phyloP scores from a whole-genome alignment of 768 basidiomycete genomes.

The Boletellus sp. region DNA sequence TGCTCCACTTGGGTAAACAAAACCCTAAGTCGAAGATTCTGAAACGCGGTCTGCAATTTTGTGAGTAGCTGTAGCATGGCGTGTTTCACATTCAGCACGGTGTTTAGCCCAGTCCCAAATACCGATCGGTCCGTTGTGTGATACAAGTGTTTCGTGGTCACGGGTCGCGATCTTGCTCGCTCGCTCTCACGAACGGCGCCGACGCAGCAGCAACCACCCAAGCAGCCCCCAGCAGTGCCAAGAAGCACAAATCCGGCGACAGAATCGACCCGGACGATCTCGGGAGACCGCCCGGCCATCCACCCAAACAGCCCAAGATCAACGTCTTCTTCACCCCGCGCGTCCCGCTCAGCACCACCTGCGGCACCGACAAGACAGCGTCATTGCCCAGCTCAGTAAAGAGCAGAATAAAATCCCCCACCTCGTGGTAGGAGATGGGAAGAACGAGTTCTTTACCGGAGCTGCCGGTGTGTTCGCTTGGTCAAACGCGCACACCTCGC shows the following conservation, averaged over 20 bases:
- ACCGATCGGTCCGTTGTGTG: too few relatives aligned
- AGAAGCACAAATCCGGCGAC: constrained; percentile 28
- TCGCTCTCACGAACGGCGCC: background rate
- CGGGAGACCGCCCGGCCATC: background rate
- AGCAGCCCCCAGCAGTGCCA: constrained; percentile 10
- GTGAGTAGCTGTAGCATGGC: too few relatives aligned
- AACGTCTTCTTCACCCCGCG: constrained; percentile 26
- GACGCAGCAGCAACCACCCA: constrained; percentile 11
- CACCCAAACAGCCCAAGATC: constrained; percentile 27
- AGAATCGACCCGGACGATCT: background rate
- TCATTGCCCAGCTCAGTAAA: constrained; percentile 43
- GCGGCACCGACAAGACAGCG: constrained; percentile 27
- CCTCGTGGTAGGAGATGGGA: constrained; percentile 52
- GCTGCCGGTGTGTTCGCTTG: constrained; percentile 48
- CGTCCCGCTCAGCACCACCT: constrained; percentile 25
- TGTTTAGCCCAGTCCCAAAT: too few relatives aligned
- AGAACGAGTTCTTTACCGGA: constrained; percentile 66
- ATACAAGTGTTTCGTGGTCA: constrained; percentile 18
- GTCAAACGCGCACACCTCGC: background rate
- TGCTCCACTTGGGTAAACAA: too few relatives aligned
- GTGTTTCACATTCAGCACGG: too few relatives aligned
- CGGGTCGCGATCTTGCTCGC: background rate
- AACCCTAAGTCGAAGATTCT: too few relatives aligned
- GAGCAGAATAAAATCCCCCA: constrained; percentile 52
- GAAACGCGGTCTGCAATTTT: too few relatives aligned